Base-by-base conservation (phyloP, 371 early-diverging fungal genomes). In the Mortierella sp. region DNA sequence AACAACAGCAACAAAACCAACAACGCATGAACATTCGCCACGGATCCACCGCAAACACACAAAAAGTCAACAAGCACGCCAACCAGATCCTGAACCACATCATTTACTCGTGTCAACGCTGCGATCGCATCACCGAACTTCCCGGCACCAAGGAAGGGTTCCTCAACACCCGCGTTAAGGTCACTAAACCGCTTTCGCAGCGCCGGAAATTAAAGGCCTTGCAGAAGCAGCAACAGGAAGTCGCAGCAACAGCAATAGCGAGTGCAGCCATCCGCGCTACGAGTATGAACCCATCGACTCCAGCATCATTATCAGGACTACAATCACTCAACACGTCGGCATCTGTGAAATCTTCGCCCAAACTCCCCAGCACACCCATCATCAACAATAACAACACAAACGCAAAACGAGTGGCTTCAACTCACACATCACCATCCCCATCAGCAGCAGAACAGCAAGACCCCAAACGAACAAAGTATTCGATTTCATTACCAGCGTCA, bases 141-240 rank as follows among this genome's bases (percentile, higher is more conserved):
- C 76, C 75, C 40, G 86, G 86, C 31, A 76, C 86, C 21, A 85
- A 81, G 14, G 53, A 78, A 51, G 81, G 74, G 1, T 71, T 78
- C 13, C 43, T 84, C 50, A 54, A 34, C 5, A 37, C 73, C 43
- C 69, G 72, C 14, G 44, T 81, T 74, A 85, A 85, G 48, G 69
- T 48, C 11, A 46, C 44, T 13, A 83, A 76, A 26, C 53, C 72
- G 19, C 61, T 72, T 54, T 79, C 77, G n/a, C 77, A 71, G 50
- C 71, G 44, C 16, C 31, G 80, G 50, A 84, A 74, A 34, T 26
- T 67, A 10, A 69, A 72, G 54, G 53, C 21, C 44, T 31, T 46
- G 46, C 67, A 72, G 21, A 43, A 74, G 13, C 61, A 57, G 3
- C 24, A 59, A 16, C 76, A 54, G 55, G 14, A 55, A 46, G 21